These are phyloP conservation scores for Exophiala bonariae DNA, from an alignment of 2,329 filamentous ascomycete genomes.

Conservation along the genomic window DNA sequence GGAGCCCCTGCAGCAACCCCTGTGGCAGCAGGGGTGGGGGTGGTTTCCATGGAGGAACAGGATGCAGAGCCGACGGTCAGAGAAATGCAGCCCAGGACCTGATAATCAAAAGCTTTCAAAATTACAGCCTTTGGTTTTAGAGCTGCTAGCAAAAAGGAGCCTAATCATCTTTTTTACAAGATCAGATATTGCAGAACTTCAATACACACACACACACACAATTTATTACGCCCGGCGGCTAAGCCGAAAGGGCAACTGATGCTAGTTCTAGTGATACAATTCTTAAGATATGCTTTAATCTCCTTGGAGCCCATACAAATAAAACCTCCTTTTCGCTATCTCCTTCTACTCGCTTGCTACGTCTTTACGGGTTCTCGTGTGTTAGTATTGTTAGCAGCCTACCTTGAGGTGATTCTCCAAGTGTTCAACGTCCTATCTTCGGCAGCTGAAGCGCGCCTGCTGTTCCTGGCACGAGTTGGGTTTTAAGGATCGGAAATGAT, in stretches of 20 bases:
- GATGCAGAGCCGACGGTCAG: too few species aligned
- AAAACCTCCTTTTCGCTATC: slow-evolving; percentile 23
- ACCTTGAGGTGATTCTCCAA: slow-evolving; percentile 36
- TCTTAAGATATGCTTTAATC: slow-evolving; percentile 24
- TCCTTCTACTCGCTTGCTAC: slow-evolving; percentile 23
- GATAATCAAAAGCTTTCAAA: too few species aligned
- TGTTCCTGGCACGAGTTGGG: slow-evolving; percentile 27
- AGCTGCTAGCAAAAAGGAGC: too few species aligned
- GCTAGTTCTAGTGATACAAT: slow-evolving; percentile 9
- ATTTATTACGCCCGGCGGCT: slow-evolving; percentile 16
- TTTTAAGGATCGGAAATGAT: slow-evolving; percentile 8
- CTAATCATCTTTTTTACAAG: too few species aligned
- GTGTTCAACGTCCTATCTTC: slow-evolving; percentile 38
- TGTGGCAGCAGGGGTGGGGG: too few species aligned
- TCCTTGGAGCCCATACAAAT: slow-evolving; percentile 31
- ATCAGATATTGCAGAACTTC: too few species aligned
- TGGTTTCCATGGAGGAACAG: too few species aligned
- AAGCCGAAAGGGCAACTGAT: slow-evolving; percentile 16
- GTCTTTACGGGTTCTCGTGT: slow-evolving; percentile 27
- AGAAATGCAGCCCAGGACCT: too few species aligned
- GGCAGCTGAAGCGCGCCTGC: slow-evolving; percentile 37
- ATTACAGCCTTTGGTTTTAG: too few species aligned
- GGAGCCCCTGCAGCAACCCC: too few species aligned
- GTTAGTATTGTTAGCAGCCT: slow-evolving; percentile 33
- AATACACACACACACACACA: slow-evolving; percentile 11